phyloP scores from a whole-genome alignment of 1,284 basidiomycete genomes.

The Ustilago crameri region DNA sequence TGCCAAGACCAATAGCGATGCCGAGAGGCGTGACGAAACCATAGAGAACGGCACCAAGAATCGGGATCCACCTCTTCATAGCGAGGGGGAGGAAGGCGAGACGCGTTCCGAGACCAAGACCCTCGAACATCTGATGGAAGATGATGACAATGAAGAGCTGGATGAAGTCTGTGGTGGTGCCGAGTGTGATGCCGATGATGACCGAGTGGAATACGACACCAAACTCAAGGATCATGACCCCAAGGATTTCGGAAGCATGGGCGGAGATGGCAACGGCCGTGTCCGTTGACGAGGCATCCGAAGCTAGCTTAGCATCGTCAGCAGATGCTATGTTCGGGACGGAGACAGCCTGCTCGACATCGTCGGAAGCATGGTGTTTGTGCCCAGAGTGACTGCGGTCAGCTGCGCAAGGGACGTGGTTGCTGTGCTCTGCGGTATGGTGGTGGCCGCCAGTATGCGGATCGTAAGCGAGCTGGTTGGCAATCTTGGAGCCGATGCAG shows the following conservation, averaged over 20 bases:
- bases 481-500: constrained; percentile 54
- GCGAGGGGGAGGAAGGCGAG: constrained; percentile 50
- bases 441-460: constrained; percentile 64
- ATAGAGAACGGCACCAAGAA: constrained; percentile 51
- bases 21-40: constrained; percentile 66
- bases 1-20: constrained; percentile 65
- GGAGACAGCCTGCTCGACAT: constrained; percentile 18
- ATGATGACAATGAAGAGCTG: constrained; percentile 88
- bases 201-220: constrained; percentile 87
- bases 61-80: constrained; percentile 47
- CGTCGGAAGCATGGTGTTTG: constrained; percentile 11
- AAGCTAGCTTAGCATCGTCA: constrained; percentile 23
- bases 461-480: constrained; percentile 59
- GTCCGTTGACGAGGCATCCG: constrained; percentile 10
- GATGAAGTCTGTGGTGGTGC: constrained; percentile 81
- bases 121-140: constrained; percentile 71
- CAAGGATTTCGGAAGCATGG: constrained; percentile 79
- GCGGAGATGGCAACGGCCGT: constrained; percentile 12
- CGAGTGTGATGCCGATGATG: constrained; percentile 92
- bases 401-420: constrained; percentile 9
- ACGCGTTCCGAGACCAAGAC: constrained; percentile 66
- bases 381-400: constrained; percentile 5
- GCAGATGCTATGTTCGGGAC: constrained; percentile 6
- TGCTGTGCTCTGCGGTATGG: constrained; percentile 57
- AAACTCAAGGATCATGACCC: constrained; percentile 86